Base-by-base conservation (phyloP, 495 filamentous ascomycete species). In the Tuber melanosporum region DNA sequence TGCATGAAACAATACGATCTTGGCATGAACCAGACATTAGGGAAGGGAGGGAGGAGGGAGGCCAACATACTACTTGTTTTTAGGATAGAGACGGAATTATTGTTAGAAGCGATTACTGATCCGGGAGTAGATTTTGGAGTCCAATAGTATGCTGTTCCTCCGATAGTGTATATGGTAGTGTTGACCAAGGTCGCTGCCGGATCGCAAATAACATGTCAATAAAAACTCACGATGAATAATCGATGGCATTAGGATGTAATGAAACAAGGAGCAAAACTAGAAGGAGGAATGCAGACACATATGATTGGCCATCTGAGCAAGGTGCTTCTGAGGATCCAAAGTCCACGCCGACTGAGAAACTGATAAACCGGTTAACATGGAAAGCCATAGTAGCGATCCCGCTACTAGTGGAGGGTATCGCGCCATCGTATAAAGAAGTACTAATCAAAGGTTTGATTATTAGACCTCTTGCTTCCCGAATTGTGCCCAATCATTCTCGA, bases 101-200 rank as follows among this genome's bases (percentile, higher is more conserved):
- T 66, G 26, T 66, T 66, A 14, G 26, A 6, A 66, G 57, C 32
- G n/a, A 14, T 0, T 26, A 32, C 12, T 12, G 57, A 62, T 0
- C 10, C 9, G 57, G 57, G 57, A 17, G 57, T 66, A 17, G 57
- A 66, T 19, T 66, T 36, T 66, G 57, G 57, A 17, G 57, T 66
- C 57, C 57, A 66, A 26, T 66, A 66, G 57, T 66, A 66, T 32
- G 57, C 57, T 36, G 26, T 66, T 17, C 57, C 57, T 66, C 57
- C 57, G 32, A 66, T 36, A 3, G 57, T 66, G 26, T 66, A 66
- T 66, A 66, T 66, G 26, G 57, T 66, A 66, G 0, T 66, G 57
- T 36, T 36, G 26, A 36, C 57, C 57, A 36, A 12, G 57, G 57
- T 10, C 57, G 57, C 57, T 66, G 57, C 17, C 32, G 57, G 17